These are phyloP conservation scores for Aspergillus fructus DNA, from an alignment of 2,329 filamentous ascomycete genomes.

Conservation along the genomic window DNA sequence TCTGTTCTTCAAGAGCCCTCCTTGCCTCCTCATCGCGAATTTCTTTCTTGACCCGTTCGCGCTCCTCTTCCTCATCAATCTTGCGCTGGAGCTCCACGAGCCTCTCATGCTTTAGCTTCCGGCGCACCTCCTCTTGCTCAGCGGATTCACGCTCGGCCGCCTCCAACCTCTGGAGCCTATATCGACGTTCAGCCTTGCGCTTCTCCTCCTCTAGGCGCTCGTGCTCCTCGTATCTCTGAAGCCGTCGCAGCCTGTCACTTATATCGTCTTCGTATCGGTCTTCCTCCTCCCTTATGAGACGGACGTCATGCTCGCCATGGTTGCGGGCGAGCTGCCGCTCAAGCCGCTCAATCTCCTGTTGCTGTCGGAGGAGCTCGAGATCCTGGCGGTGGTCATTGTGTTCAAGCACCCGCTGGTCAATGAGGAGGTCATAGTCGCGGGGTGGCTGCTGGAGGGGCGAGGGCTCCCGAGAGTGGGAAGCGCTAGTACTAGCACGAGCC, in stretches of 20 bases:
- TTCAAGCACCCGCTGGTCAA: slow-evolving; percentile 36
- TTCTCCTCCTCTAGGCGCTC: slow-evolving; percentile 38
- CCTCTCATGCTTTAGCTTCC: slow-evolving; percentile 28
- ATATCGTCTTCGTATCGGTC: slow-evolving; percentile 44
- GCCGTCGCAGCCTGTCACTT: slow-evolving; percentile 37
- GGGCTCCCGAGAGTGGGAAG: slow-evolving; percentile 27
- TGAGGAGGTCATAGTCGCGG: slow-evolving; percentile 36
- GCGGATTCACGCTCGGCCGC: slow-evolving; percentile 22
- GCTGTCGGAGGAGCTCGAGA: slow-evolving; percentile 34
- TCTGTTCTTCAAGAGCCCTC: slow-evolving; percentile 38
- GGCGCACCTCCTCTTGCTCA: slow-evolving; percentile 33
- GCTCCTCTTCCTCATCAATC: slow-evolving; percentile 46
- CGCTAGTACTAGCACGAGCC: slow-evolving; percentile 20
- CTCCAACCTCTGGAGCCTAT: slow-evolving; percentile 5
- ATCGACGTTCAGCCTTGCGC: slow-evolving; percentile 11
- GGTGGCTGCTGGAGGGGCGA: slow-evolving; percentile 22
- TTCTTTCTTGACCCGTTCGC: slow-evolving; percentile 40
- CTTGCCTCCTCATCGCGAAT: slow-evolving; percentile 45
- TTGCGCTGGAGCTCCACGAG: slow-evolving; percentile 34
- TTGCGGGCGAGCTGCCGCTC: slow-evolving; percentile 33
- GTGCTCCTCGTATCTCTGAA: slow-evolving; percentile 40
- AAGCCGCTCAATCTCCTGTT: slow-evolving; percentile 37
- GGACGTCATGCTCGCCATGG: slow-evolving; percentile 22
- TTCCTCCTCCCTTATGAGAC: slow-evolving; percentile 40
- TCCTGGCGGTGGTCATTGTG: slow-evolving; percentile 34